Evolutionary conservation across 2,329 filamentous ascomycete genomes (phyloP).

Genomic region (Phoma sp.): DNA sequence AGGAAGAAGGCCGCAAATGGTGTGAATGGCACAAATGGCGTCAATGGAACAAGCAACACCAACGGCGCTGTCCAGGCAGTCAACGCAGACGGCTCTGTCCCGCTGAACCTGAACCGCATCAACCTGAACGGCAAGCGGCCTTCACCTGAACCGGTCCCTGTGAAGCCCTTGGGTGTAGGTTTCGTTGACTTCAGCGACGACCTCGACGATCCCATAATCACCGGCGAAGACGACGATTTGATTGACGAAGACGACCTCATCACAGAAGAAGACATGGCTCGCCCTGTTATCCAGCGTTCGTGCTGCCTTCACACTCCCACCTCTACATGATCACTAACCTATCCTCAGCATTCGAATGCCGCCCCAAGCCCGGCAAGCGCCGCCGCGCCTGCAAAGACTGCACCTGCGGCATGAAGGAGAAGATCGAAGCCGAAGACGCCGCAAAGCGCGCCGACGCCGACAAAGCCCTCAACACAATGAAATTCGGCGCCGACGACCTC

Average conservation of each 20-base stretch:
- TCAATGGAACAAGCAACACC: constrained; percentile 29
- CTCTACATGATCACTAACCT: constrained; percentile 15
- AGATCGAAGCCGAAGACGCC: constrained; percentile 84
- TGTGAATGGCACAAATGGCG: constrained; percentile 24
- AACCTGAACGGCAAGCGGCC: constrained; percentile 54
- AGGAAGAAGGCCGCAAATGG: constrained; percentile 63
- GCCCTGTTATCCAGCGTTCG: constrained; percentile 82
- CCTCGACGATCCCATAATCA: constrained; percentile 61
- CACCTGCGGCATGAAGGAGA: constrained; percentile 88
- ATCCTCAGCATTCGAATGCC: constrained; percentile 77
- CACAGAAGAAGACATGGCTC: constrained; percentile 81
- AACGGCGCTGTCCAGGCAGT: constrained; percentile 28
- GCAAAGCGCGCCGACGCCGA: constrained; percentile 71
- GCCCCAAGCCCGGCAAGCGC: constrained; percentile 85
- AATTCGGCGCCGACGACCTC: constrained; percentile 74
- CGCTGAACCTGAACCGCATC: constrained; percentile 36
- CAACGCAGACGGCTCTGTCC: constrained; percentile 49
- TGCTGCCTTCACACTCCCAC: constrained; percentile 34
- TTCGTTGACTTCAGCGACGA: constrained; percentile 71
- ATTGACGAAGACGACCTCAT: constrained; percentile 92
- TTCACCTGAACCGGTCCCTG: constrained; percentile 42
- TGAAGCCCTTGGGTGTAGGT: constrained; percentile 45
- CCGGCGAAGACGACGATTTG: constrained; percentile 76
- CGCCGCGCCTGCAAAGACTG: constrained; percentile 97
- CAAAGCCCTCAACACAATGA: constrained; percentile 68